Base-by-base conservation (phyloP, 305 asterid genomes). In the Solanum hybrid region DNA sequence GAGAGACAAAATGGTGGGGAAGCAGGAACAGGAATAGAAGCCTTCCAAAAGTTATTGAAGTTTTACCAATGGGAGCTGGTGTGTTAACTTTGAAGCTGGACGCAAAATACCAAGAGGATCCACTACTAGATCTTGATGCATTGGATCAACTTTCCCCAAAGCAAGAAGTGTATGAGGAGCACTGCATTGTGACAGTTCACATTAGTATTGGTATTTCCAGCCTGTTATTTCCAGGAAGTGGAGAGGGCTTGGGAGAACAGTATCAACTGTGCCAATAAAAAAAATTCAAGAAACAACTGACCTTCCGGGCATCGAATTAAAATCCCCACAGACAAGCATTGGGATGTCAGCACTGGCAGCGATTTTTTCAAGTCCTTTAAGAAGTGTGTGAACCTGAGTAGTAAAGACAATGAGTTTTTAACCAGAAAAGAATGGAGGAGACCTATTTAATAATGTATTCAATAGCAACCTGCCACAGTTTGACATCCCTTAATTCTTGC, bases 241-340 rank as follows among this genome's bases (percentile, higher is more conserved):
- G 8, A 35, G 56, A 64, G 86, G 85, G 78, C 56, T 77, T 31
- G 88, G 88, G 31, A 56, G 76, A 56, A 2, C 22, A 85, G 76
- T 6, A 56, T 12, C 88, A 51, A 85, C 88, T 31, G 76, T 31
- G n/a, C 46, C 46, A 31, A 56, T 20, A 88, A 32, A 42, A 11
- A 42, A 69, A 88, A 88, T n/a, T 88, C 82, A 91, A 80, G 14
- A 46, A 76, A 82, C 31, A 87, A 88, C 91, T 87, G 87, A 98
- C 99, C 98, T 98, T 96, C 97, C 98, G 80, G 99, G 99, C 73
- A 93, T 92, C 78, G 99, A 95, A 91, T 93, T 95, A 94, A 98
- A 96, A 94, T 98, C 99, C 56, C 99, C 99, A 90, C 99, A 98
- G 79, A 98, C 98, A 92, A 98, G 87, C 99, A 98, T 98, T 26